Percentiles rank a stretch among this genome's conserved stretches.
phyloP scores from a whole-genome alignment of 495 filamentous ascomycete species.

The Neurospora sp. region DNA sequence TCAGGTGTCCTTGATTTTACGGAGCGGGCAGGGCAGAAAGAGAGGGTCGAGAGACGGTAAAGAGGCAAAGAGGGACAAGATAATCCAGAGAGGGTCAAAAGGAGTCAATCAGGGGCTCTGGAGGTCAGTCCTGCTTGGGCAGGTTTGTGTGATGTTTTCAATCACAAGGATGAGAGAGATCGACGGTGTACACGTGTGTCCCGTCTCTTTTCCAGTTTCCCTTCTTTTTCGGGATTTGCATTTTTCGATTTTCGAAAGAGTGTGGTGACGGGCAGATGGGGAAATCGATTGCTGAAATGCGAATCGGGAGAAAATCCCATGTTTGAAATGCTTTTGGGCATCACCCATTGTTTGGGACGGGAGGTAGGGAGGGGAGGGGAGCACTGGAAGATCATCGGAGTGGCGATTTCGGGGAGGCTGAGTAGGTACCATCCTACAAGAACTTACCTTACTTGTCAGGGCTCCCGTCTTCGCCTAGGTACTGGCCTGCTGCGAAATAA shows the following conservation, averaged over 20 bases:
- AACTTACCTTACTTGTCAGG: neutral
- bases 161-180: neutral
- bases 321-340: neutral
- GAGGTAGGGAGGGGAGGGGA: neutral
- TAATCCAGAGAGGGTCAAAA: neutral
- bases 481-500: neutral
- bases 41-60: neutral
- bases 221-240: neutral
- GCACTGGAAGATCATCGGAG: neutral
- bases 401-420: neutral
- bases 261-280: neutral
- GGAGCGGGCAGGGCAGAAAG: neutral
- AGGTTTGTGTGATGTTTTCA: neutral
- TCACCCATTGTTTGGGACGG: neutral
- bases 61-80: too few relatives aligned
- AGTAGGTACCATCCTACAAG: neutral
- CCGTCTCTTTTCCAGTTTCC: neutral
- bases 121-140: neutral
- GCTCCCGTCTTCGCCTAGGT: neutral
- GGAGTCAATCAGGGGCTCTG: neutral
- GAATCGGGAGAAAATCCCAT: neutral
- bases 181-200: neutral
- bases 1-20: neutral
- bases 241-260: neutral
- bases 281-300: neutral